These are phyloP conservation scores for Penicillium sp. DNA, from an alignment of 2,329 filamentous ascomycete species.

Conservation along the genomic window DNA sequence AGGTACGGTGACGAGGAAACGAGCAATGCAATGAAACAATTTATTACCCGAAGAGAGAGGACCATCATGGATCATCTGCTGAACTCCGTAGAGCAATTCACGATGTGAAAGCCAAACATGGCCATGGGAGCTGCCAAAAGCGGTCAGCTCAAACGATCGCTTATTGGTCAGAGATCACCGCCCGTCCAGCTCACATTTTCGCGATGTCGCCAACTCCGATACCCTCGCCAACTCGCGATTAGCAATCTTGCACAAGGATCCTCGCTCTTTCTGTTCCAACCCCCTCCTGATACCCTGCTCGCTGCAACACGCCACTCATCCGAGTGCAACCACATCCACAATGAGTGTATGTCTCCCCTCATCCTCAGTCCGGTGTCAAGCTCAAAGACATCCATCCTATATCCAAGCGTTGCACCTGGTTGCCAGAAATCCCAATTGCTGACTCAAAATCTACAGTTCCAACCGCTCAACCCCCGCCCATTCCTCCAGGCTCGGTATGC, in stretches of 20 bases:
- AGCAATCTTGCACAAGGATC: slow-evolving; percentile 13
- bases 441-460: slow-evolving; percentile 59
- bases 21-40: no score
- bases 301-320: not conserved
- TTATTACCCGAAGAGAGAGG: no score
- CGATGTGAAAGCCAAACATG: not conserved
- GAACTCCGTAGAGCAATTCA: no score
- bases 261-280: not conserved
- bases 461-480: slow-evolving; percentile 94
- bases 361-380: slow-evolving; percentile 5
- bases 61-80: no score
- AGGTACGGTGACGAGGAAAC: no score
- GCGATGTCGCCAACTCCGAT: slow-evolving; percentile 22
- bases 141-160: slow-evolving; percentile 21
- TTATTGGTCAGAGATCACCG: slow-evolving; percentile 3
- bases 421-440: slow-evolving; percentile 2
- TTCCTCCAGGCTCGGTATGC: slow-evolving; percentile 90
- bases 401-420: not conserved
- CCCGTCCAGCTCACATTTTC: slow-evolving; percentile 39
- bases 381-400: slow-evolving; percentile 5
- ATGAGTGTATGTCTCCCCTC: slow-evolving; percentile 36
- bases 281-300: not conserved
- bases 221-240: slow-evolving; percentile 14
- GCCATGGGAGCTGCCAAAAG: slow-evolving; percentile 14
- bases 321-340: slow-evolving; percentile 13